Evolutionary conservation across 768 basidiomycete genomes (phyloP).

Genomic region (Paxillus ammoniavirescens): DNA sequence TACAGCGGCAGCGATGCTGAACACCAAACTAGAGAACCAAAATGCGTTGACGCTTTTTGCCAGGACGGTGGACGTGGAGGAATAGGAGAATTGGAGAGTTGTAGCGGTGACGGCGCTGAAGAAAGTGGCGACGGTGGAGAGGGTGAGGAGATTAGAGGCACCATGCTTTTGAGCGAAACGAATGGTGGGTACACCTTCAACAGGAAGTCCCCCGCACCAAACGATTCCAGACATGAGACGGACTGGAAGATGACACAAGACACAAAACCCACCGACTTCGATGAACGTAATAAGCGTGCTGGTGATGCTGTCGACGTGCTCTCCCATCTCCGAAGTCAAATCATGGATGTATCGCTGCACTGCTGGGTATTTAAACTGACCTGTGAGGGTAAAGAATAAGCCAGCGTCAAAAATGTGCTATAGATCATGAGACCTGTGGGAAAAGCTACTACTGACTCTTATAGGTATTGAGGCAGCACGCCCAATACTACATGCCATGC

Average conservation of each 20-base stretch:
- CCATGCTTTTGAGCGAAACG: constrained; percentile 74
- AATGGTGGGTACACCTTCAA: constrained; percentile 70
- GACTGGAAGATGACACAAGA: neutral
- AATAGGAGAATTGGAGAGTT: constrained; percentile 66
- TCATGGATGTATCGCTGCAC: constrained; percentile 77
- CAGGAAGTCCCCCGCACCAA: neutral
- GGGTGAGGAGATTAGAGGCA: constrained; percentile 64
- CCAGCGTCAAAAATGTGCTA: neutral
- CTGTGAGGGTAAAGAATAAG: constrained; percentile 30
- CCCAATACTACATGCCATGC: constrained; percentile 58
- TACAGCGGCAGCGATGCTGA: constrained; percentile 75
- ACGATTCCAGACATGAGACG: neutral
- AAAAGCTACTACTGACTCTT: constrained; percentile 39
- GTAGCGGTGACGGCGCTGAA: constrained; percentile 76
- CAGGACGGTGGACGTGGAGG: constrained; percentile 28
- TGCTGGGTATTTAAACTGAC: constrained; percentile 69
- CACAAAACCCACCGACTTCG: constrained; percentile 56
- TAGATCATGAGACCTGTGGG: neutral
- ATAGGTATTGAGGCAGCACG: constrained; percentile 67
- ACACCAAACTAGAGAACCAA: constrained; percentile 75
- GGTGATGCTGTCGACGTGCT: constrained; percentile 69
- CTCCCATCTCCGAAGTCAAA: constrained; percentile 69
- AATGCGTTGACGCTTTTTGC: constrained; percentile 63
- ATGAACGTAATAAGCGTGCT: constrained; percentile 71
- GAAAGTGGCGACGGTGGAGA: constrained; percentile 77